Conservation (phyloP, 1,139 yeast species). For the Kurtzmaniella quercitrusa region DNA sequence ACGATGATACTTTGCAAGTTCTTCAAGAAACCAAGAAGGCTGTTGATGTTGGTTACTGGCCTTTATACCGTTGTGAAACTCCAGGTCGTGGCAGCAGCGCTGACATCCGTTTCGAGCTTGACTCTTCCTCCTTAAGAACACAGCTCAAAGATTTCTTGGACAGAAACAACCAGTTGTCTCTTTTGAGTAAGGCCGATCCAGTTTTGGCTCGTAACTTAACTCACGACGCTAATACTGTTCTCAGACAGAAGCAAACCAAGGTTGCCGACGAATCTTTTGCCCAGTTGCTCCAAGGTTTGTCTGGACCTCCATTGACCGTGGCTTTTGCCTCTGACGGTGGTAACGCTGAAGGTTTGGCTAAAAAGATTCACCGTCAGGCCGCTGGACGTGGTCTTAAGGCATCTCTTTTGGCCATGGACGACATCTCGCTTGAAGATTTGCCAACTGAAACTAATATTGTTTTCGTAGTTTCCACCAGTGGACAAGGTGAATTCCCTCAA, state of each 20-base stretch:
- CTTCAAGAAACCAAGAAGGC: constrained; percentile 86
- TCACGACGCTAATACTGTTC: constrained; percentile 54
- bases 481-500: constrained; percentile 97
- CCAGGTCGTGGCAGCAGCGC: constrained; percentile 30
- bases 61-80: constrained; percentile 85
- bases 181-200: constrained; percentile 70
- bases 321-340: constrained; percentile 97
- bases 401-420: constrained; percentile 78
- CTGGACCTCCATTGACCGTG: constrained; percentile 90
- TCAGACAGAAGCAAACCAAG: constrained; percentile 56
- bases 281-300: constrained; percentile 75
- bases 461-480: constrained; percentile 85
- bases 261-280: constrained; percentile 77
- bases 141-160: constrained; percentile 79
- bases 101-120: constrained; percentile 64
- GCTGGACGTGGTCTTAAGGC: constrained; percentile 83
- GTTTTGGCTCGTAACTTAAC: constrained; percentile 71
- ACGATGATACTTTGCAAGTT: constrained; percentile 67
- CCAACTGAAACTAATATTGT: constrained; percentile 78
- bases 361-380: constrained; percentile 79
- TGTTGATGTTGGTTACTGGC: constrained; percentile 95
- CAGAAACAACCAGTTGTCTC: constrained; percentile 81
- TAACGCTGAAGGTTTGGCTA: constrained; percentile 80
- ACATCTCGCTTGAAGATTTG: constrained; percentile 73
- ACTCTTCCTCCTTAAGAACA: constrained; percentile 76